Conservation (phyloP, 2,329 filamentous ascomycete species). For the Cyphellophora attinorum region DNA sequence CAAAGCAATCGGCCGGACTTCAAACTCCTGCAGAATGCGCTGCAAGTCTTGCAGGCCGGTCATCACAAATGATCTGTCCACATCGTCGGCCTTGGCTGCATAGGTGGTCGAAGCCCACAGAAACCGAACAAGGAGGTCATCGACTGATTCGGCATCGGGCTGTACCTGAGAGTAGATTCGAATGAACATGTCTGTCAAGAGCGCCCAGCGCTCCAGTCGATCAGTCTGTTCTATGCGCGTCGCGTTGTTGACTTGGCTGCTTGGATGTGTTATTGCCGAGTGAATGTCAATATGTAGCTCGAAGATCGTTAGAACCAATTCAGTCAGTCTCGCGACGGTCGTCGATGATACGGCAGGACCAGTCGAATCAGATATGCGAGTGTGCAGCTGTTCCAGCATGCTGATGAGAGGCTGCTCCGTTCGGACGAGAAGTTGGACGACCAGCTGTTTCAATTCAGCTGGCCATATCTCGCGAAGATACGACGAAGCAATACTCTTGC, state of each 20-base stretch:
- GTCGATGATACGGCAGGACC: background rate
- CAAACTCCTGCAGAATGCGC: conserved; percentile 38
- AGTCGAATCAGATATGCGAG: conserved; percentile 21
- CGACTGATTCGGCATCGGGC: conserved; percentile 21
- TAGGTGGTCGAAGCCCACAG: conserved; percentile 58
- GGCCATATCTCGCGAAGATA: conserved; percentile 49
- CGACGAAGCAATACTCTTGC: conserved; percentile 17
- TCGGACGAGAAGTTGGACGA: conserved; percentile 40
- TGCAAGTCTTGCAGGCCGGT: conserved; percentile 56
- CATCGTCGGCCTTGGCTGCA: conserved; percentile 46
- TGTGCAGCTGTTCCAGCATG: conserved; percentile 45
- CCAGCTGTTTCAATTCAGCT: conserved; percentile 43
- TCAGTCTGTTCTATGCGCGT: conserved; percentile 47
- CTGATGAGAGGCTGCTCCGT: conserved; percentile 28
- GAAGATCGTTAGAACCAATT: conserved; percentile 46
- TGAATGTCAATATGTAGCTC: conserved; percentile 61
- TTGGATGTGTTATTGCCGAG: conserved; percentile 51
- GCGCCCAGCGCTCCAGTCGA: conserved; percentile 51
- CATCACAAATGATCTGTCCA: conserved; percentile 50
- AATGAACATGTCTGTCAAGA: conserved; percentile 47
- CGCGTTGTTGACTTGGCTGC: conserved; percentile 43
- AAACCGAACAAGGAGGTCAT: conserved; percentile 48
- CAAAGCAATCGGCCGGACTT: conserved; percentile 47
- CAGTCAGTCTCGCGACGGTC: conserved; percentile 8
- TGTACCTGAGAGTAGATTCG: conserved; percentile 24